Evolutionary conservation across 2,329 filamentous ascomycete genomes (phyloP), one percentile per base, ranked within the genome.

Genomic region (Aspergillus ochraceoroseus): DNA sequence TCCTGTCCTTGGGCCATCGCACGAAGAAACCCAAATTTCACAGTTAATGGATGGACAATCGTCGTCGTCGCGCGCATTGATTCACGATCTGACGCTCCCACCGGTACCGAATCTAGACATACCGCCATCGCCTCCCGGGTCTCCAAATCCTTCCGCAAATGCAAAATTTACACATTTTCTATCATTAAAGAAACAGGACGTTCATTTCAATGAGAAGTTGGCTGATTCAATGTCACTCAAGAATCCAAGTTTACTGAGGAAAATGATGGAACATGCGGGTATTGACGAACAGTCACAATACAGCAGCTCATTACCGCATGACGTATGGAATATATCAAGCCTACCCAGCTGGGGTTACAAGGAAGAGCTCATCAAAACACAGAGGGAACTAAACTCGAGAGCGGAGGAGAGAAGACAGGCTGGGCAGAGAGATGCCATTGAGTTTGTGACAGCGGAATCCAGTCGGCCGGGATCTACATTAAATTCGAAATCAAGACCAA

Each of bases 201-300:
- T 77, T 14, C 79, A 83, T 58, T 83, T 82, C 65, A 82, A 83
- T 49, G 68, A 76, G 48, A 76, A 79, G 38, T 62, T 83, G 9
- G 72, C 75, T 37, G 65, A 63, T 25, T 79, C 77, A 3, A 67
- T 74, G 2, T 75, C 76, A 1, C 65, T 82, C 18, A 73, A 73
- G 29, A 81, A 82, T 52, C 79, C 79, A 6, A 73, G 70, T 41
- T 63, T 82, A 34, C 59, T 79, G 35, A 63, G 64, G 9, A 79
- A 75, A 47, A 59, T 82, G 57, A 73, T 78, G 70, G 65, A 70
- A 5, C 79, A 79, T 63, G 74, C 75, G 5, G 75, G 72, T 1
- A 69, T 83, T 23, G 63, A 64, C 33, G 67, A 70, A 30, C 63
- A 70, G 48, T 70, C 72, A 7, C 74, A 78, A 52, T 79, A 81